phyloP scores from a whole-genome alignment of 805 yeast species.

The Saturnispora hagleri region DNA sequence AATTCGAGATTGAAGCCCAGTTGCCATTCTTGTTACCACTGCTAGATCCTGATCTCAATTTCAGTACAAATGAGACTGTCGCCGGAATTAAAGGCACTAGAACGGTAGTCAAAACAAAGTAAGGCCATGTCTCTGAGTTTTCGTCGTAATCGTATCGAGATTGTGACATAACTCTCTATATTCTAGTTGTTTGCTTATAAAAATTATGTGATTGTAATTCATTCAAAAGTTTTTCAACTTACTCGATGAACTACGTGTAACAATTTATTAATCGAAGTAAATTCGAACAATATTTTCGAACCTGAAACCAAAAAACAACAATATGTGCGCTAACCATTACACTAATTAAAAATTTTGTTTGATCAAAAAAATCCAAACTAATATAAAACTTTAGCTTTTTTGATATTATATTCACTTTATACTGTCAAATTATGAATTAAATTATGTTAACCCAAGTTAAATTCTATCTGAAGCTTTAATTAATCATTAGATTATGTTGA shows the following conservation, averaged over 20 bases:
- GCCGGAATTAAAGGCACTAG: conserved; percentile 59
- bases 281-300: background rate
- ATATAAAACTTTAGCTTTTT: no score
- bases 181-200: background rate
- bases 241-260: background rate
- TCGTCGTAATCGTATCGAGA: conserved; percentile 76
- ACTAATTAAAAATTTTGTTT: no score
- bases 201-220: background rate
- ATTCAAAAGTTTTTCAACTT: background rate
- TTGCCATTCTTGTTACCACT: background rate
- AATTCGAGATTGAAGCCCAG: conserved; percentile 18
- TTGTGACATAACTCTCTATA: conserved; percentile 32
- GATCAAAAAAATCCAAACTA: no score
- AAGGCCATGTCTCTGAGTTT: conserved; percentile 88
- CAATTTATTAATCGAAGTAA: background rate
- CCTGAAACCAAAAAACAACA: background rate
- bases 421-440: no score
- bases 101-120: conserved; percentile 66
- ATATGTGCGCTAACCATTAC: no score
- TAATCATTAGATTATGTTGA: no score
- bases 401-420: no score
- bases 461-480: no score
- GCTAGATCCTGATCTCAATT: background rate
- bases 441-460: no score
- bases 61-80: conserved; percentile 21